phyloP scores from a whole-genome alignment of 805 yeast species.

The Wickerhamiella allomyrinae region DNA sequence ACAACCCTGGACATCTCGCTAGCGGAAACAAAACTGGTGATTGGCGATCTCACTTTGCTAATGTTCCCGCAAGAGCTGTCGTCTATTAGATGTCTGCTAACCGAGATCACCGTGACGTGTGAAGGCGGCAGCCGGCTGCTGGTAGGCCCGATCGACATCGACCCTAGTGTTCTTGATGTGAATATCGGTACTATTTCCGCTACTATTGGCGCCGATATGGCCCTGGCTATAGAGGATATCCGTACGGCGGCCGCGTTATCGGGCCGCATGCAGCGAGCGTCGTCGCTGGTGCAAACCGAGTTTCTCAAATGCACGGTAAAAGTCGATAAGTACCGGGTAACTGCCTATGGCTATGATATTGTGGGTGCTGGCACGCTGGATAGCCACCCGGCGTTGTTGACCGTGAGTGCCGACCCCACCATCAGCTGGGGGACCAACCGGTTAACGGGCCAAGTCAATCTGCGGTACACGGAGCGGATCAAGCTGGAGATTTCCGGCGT shows the following conservation, averaged over 20 bases:
- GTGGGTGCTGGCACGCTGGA: too few species aligned
- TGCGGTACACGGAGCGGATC: not conserved
- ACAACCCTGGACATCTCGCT: conserved; percentile 9
- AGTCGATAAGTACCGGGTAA: too few species aligned
- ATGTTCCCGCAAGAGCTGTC: conserved; percentile 11
- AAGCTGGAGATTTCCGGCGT: not conserved
- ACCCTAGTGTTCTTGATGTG: not conserved
- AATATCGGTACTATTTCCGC: not conserved
- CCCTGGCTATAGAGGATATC: not conserved
- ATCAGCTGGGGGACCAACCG: not conserved
- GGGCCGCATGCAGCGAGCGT: too few species aligned
- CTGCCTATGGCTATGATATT: too few species aligned
- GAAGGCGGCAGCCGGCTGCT: conserved; percentile 13
- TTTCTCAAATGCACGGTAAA: too few species aligned
- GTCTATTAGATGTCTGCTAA: conserved; percentile 3
- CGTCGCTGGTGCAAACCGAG: too few species aligned
- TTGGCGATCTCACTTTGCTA: conserved; percentile 11
- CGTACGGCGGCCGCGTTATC: not conserved
- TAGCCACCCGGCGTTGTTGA: too few species aligned
- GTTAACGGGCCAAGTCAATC: not conserved
- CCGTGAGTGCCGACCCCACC: not conserved
- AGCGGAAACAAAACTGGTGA: conserved; percentile 12
- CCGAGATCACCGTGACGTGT: conserved; percentile 10
- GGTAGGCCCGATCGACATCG: conserved; percentile 1
- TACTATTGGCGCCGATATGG: not conserved